These are phyloP conservation scores for Oenanthe sinensis DNA, from an alignment of 129 eudicot species.

Conservation along the genomic window DNA sequence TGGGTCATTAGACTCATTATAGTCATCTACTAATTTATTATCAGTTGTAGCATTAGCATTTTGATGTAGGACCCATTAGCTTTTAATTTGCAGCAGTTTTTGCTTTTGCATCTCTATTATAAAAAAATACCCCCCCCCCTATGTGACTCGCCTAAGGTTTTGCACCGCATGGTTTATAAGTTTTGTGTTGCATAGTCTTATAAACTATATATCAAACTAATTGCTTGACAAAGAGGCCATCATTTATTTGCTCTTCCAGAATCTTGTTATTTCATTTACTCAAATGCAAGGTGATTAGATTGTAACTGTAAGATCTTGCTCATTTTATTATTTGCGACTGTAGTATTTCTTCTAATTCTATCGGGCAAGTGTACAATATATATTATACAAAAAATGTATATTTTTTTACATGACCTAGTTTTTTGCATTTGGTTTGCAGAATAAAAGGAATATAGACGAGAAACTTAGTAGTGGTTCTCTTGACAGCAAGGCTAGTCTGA, in stretches of 20 bases:
- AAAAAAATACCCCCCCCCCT: neutral
- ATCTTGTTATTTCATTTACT: neutral
- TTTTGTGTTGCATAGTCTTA: neutral
- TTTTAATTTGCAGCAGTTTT: neutral
- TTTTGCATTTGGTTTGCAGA: conserved; percentile 37
- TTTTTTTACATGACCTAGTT: neutral
- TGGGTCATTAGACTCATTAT: neutral
- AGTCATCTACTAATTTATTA: neutral
- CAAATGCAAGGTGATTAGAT: neutral
- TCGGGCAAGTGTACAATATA: neutral
- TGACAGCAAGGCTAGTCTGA: conserved; percentile 20
- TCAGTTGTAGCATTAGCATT: neutral
- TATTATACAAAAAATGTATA: neutral
- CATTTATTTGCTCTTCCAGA: neutral
- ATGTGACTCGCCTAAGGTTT: neutral
- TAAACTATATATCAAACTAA: neutral
- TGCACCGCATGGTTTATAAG: neutral
- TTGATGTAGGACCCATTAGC: neutral
- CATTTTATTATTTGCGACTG: neutral
- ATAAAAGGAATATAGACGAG: conserved; percentile 41
- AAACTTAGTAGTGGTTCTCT: conserved; percentile 21
- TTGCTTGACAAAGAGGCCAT: neutral
- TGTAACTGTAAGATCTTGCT: neutral
- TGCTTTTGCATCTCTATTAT: neutral
- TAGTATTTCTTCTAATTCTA: neutral